These are phyloP conservation scores for Sporothrix brasiliensis DNA, from an alignment of 2,329 filamentous ascomycete genomes.

Conservation along the genomic window DNA sequence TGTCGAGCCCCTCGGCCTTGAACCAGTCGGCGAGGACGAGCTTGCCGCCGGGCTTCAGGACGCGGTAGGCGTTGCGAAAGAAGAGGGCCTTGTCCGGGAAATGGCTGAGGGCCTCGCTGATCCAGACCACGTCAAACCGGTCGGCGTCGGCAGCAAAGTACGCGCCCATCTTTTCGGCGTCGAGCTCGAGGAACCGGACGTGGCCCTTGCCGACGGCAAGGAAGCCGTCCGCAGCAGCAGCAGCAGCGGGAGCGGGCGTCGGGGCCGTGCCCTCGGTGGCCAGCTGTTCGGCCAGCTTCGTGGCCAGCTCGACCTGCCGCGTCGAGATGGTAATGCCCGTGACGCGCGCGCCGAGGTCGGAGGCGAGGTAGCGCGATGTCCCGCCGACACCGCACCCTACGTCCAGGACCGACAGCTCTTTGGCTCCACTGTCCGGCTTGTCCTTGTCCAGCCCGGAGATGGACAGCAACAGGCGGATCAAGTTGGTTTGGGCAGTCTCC, in stretches of 20 bases:
- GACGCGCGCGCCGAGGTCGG: constrained; percentile 54
- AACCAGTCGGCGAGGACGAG: constrained; percentile 66
- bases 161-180: constrained; percentile 63
- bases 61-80: constrained; percentile 55
- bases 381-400: constrained; percentile 65
- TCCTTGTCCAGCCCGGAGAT: constrained; percentile 46
- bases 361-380: constrained; percentile 60
- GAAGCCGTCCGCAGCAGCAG: constrained; percentile 42
- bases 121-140: constrained; percentile 62
- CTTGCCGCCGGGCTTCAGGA: constrained; percentile 55
- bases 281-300: constrained; percentile 50
- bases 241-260: constrained; percentile 16
- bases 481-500: constrained; percentile 59
- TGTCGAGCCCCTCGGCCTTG: constrained; percentile 53
- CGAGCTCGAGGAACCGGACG: constrained; percentile 60
- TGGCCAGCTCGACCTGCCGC: constrained; percentile 62
- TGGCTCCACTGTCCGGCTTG: constrained; percentile 34
- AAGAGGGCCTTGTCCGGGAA: constrained; percentile 62
- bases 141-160: constrained; percentile 47
- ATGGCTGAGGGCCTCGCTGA: constrained; percentile 64
- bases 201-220: constrained; percentile 49
- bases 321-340: constrained; percentile 64
- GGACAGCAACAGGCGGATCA: constrained; percentile 59
- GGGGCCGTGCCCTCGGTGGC: constrained; percentile 33
- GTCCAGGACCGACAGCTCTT: constrained; percentile 53